phyloP scores from a whole-genome alignment of 73 alveolate species.

The Halteria grandinella region DNA sequence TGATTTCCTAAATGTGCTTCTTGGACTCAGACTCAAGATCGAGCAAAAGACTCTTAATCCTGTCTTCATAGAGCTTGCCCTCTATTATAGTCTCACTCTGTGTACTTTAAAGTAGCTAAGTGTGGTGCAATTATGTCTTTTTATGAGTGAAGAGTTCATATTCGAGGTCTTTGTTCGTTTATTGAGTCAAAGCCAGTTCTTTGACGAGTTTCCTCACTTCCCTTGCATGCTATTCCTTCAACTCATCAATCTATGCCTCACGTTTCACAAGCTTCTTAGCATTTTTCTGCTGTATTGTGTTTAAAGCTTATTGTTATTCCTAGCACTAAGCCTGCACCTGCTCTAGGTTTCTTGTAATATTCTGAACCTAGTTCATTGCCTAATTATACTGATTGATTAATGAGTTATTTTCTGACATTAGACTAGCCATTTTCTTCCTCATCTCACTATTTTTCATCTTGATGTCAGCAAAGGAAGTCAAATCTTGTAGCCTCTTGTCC shows the following conservation, averaged over 20 bases:
- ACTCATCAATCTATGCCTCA: slow-evolving; percentile 10
- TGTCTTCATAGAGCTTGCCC: slow-evolving; percentile 26
- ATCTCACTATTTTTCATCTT: slow-evolving; percentile 31
- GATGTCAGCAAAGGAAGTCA: slow-evolving; percentile 7
- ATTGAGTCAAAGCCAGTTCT: slow-evolving; percentile 5
- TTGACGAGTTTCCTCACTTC: slow-evolving; percentile 10
- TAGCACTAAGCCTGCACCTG: no score
- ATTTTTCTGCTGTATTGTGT: neutral
- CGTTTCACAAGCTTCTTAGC: slow-evolving; percentile 16
- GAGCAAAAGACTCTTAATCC: neutral
- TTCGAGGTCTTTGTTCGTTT: slow-evolving; percentile 22
- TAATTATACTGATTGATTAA: no score
- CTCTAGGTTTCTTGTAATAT: no score
- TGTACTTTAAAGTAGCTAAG: no score
- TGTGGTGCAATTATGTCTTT: no score
- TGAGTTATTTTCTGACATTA: slow-evolving; percentile 31
- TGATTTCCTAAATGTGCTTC: slow-evolving; percentile 12
- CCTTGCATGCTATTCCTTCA: neutral
- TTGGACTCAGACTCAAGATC: slow-evolving; percentile 22
- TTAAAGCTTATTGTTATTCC: no score
- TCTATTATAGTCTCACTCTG: neutral
- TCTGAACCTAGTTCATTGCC: no score
- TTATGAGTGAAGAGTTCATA: slow-evolving; percentile 21
- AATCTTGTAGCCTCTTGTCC: slow-evolving; percentile 23
- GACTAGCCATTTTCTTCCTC: slow-evolving; percentile 23